These are phyloP conservation scores for Ganoderma lingzhi DNA, from an alignment of 1,284 basidiomycete genomes.

Conservation along the genomic window DNA sequence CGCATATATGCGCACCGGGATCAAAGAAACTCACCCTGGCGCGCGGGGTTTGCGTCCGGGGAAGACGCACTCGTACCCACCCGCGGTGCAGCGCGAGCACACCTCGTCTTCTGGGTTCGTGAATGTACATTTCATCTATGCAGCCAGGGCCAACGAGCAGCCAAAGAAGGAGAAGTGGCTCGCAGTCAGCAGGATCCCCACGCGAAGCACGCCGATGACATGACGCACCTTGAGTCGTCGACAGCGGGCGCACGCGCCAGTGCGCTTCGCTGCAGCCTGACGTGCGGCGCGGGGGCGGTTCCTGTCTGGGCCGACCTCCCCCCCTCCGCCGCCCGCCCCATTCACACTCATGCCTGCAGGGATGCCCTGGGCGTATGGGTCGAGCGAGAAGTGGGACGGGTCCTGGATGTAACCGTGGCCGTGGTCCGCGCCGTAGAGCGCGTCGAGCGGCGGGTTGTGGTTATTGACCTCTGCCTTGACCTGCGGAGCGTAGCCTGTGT, in stretches of 20 bases:
- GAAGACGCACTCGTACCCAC: constrained; percentile 44
- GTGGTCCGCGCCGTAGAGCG: constrained; percentile 21
- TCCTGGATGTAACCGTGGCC: constrained; percentile 24
- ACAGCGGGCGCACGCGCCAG: constrained; percentile 44
- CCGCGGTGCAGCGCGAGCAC: constrained; percentile 41
- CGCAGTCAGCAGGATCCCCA: neutral
- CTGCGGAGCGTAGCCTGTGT: constrained; percentile 26
- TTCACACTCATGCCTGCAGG: constrained; percentile 18
- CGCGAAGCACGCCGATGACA: neutral
- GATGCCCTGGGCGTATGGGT: constrained; percentile 19
- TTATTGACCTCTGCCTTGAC: constrained; percentile 28
- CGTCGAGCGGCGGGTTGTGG: constrained; percentile 19
- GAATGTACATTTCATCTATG: constrained; percentile 46
- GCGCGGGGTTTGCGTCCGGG: constrained; percentile 47
- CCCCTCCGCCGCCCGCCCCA: constrained; percentile 18
- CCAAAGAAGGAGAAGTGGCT: neutral
- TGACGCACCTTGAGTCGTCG: constrained; percentile 42
- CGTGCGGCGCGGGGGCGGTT: constrained; percentile 24
- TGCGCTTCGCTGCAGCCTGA: constrained; percentile 28
- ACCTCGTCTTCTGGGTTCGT: constrained; percentile 32
- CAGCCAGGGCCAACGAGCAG: neutral
- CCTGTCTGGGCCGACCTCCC: constrained; percentile 23
- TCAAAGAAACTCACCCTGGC: constrained; percentile 38
- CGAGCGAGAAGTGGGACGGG: constrained; percentile 26
- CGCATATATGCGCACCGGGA: neutral